Base-by-base conservation (phyloP, 768 basidiomycete genomes). In the Hericium alpestre region DNA sequence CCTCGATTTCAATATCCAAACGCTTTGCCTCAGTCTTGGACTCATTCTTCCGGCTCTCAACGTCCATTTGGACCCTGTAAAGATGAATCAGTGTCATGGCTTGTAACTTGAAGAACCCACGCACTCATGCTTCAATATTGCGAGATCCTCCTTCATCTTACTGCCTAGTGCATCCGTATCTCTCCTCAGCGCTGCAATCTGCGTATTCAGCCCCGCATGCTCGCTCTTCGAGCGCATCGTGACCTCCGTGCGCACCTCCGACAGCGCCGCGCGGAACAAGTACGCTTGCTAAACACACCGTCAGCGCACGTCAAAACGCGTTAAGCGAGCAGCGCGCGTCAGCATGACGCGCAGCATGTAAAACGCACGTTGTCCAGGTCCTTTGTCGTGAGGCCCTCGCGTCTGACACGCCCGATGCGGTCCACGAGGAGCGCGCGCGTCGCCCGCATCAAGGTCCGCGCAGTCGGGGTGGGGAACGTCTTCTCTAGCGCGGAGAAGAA, bases 71-170 rank as follows among this genome's bases (percentile, higher is more conserved):
- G 53, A 94, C 90, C 65, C 93, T 96, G 58, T 38, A 55, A 37
- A 12, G 3, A 40, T n/a, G 46, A 49, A 52, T 38, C n/a, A 54
- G 5, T 6, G 3, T 37, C 50, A 56, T 38, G 41, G 7, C n/a
- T n/a, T 46, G 7, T n/a, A 46, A n/a, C 20, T 3, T 46, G 7
- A 7, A 46, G 20, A 3, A 15, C 16, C 43, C 10, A 81, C 87
- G 56, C 63, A 95, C 93, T 98, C 94, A 65, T 97, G 94, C 70
- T 90, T 93, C 63, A 99, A 75, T 48, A 80, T 87, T 15, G 80
- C 83, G 22, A 98, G 72, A 61, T 94, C 91, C 69, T 96, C 93
- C 72, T 94, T 95, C 83, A 99, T 87, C 72, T 90, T 94, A 43
- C 87, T 84, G 64, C 87, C 83, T 49, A 97, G 70, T 2, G 77